These are phyloP conservation scores for Candolleomyces aberdarensis DNA, from an alignment of 768 basidiomycete genomes.

Conservation along the genomic window DNA sequence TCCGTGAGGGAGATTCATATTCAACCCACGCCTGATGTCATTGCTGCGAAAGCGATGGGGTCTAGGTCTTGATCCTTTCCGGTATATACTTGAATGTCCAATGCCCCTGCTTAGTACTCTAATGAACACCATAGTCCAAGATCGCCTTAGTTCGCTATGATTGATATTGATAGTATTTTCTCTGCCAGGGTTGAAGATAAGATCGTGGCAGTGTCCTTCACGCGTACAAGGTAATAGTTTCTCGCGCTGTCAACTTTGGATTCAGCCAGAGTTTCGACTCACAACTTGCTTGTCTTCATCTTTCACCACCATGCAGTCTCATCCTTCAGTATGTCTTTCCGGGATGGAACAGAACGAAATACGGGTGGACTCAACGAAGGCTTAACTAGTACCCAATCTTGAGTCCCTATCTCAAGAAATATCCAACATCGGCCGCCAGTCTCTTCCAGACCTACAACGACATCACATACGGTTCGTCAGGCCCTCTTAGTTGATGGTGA, in stretches of 20 bases:
- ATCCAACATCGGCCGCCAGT: slow-evolving; percentile 56
- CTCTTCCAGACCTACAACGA: slow-evolving; percentile 81
- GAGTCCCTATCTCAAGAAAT: slow-evolving; percentile 48
- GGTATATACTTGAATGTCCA: too few relatives aligned
- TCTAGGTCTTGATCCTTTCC: slow-evolving; percentile 7
- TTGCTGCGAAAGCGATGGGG: slow-evolving; percentile 36
- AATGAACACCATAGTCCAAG: too few relatives aligned
- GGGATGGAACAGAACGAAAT: neutral
- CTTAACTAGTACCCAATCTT: slow-evolving; percentile 42
- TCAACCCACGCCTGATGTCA: slow-evolving; percentile 29
- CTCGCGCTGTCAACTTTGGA: too few relatives aligned
- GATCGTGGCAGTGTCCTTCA: neutral
- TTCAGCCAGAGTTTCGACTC: too few relatives aligned
- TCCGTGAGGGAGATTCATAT: neutral
- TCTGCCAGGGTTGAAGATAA: neutral
- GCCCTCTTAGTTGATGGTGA: neutral
- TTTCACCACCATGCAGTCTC: slow-evolving; percentile 20
- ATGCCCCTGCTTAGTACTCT: too few relatives aligned
- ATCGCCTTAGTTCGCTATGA: too few relatives aligned
- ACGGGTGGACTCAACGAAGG: slow-evolving; percentile 1
- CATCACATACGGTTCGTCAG: slow-evolving; percentile 51
- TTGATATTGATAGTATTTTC: too few relatives aligned
- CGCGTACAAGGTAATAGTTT: too few relatives aligned
- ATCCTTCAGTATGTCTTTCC: slow-evolving; percentile 23
- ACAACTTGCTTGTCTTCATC: too few relatives aligned